A percentile compares a stretch with the other conserved stretches of the same genome.
Conservation (phyloP, 306 rosid species). For the Trichosanthes cucumerina region DNA sequence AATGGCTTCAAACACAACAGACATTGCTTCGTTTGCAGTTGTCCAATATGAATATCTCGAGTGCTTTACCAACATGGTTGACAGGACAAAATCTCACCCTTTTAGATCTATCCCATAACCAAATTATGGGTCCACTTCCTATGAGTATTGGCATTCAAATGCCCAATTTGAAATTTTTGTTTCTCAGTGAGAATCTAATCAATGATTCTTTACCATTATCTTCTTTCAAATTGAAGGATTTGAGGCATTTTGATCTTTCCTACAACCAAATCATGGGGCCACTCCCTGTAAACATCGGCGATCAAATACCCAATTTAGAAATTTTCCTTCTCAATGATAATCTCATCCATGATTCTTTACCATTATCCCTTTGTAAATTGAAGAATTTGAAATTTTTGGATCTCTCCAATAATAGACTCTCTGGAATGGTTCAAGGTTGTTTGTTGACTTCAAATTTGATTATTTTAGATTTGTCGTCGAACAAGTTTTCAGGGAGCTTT, state of each 20-base stretch:
- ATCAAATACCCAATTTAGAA: neutral
- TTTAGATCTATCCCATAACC: conserved; percentile 12
- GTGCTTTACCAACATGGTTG: neutral
- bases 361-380: neutral
- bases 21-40: neutral
- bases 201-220: neutral
- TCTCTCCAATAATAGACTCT: neutral
- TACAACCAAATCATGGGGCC: neutral
- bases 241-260: conserved; percentile 3
- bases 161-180: neutral
- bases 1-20: neutral
- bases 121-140: neutral
- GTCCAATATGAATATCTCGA: neutral
- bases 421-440: neutral
- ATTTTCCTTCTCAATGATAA: neutral
- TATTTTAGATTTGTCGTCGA: neutral
- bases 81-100: neutral
- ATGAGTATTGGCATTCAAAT: neutral
- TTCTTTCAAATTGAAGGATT: neutral
- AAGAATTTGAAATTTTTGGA: neutral
- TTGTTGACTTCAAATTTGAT: neutral
- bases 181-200: neutral
- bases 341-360: neutral
- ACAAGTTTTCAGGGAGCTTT: neutral
- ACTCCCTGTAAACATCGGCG: neutral